Base-by-base conservation (phyloP, 2,329 filamentous ascomycete genomes). In the Pseudogymnoascus sp. region DNA sequence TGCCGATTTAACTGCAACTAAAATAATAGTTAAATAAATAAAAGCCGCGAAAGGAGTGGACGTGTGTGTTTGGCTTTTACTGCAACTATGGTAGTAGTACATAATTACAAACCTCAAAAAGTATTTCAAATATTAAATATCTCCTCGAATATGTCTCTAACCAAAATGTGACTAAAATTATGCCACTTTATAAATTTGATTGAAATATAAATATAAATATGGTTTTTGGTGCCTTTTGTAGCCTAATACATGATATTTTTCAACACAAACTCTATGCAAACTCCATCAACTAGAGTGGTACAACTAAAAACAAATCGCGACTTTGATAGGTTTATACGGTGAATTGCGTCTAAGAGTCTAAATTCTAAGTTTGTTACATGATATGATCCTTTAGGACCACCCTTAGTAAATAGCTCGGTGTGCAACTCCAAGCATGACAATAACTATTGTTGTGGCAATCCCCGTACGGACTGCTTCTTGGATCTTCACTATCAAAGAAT, bases 361-460 rank as follows among this genome's bases (percentile, higher is more conserved):
- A 34, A 9, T 53, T 31, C 25, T 53, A 53, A 31, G n/a, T 11
- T 53, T 53, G 4, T 53, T 12, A 7, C 8, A 28, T 49, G 23
- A 49, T 16, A 60, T 66, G 53, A 9, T 65, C 62, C 12, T 66
- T 64, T 14, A 66, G 38, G 14, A 65, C 65, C 63, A 71, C 66
- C 49, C 71, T 67, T 3, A 73, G 64, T 38, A 73, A 49, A 63
- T 72, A 72, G 14, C 70, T 70, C 1, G 71, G 70, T 12, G 71
- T 73, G 60, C 72, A 74, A 63, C 69, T 71, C 73, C 72, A 74
- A 1, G 72, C 72, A 68, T 74, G 72, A 23, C 72, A 75, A 64
- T 72, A 75, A 37, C 70, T 72, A 53, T 74, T 75, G 64, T 73
- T 73, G 16, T 71, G 65, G 12, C 66, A 69, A 65, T 74, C 72